These are phyloP conservation scores for Coemansia reversa DNA, from an alignment of 192 early-diverging fungal species.

Conservation along the genomic window DNA sequence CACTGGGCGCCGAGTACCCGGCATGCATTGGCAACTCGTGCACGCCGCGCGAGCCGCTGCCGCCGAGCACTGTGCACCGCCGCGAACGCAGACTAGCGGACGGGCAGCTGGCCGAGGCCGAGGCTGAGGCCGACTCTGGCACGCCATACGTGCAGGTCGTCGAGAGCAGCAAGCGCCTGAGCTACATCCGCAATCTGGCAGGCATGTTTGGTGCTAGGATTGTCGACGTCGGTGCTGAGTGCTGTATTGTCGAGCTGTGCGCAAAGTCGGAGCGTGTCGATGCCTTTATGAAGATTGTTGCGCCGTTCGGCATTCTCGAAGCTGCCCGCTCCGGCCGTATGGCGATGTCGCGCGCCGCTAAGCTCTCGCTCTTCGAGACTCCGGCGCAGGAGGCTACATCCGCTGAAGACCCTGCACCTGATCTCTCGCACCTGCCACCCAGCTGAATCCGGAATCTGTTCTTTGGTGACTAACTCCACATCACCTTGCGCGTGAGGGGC, in stretches of 20 bases:
- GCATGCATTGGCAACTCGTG: constrained; percentile 35
- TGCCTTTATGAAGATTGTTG: constrained; percentile 90
- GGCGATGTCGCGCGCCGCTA: constrained; percentile 92
- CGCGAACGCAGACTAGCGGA: constrained; percentile 32
- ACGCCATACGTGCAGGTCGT: constrained; percentile 68
- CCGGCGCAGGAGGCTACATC: constrained; percentile 48
- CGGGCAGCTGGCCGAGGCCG: constrained; percentile 15
- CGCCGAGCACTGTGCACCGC: constrained; percentile 32
- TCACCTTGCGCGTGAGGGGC: background rate
- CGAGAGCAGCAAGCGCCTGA: constrained; percentile 58
- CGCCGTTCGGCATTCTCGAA: constrained; percentile 94
- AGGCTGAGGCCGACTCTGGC: constrained; percentile 15
- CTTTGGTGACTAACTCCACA: background rate
- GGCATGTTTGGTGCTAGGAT: constrained; percentile 82
- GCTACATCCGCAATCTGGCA: constrained; percentile 61
- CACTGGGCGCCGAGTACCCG: constrained; percentile 65
- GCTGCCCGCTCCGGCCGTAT: constrained; percentile 92
- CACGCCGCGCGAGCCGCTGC: constrained; percentile 43
- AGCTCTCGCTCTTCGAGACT: constrained; percentile 64
- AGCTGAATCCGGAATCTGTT: constrained; percentile 58
- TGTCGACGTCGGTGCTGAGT: constrained; percentile 84
- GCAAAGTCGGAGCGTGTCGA: constrained; percentile 88
- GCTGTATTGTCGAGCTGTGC: constrained; percentile 80
- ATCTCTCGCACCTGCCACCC: constrained; percentile 90
- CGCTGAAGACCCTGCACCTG: constrained; percentile 56